Conservation (phyloP, 78 protist species). For the Polysphondylium violaceum region DNA sequence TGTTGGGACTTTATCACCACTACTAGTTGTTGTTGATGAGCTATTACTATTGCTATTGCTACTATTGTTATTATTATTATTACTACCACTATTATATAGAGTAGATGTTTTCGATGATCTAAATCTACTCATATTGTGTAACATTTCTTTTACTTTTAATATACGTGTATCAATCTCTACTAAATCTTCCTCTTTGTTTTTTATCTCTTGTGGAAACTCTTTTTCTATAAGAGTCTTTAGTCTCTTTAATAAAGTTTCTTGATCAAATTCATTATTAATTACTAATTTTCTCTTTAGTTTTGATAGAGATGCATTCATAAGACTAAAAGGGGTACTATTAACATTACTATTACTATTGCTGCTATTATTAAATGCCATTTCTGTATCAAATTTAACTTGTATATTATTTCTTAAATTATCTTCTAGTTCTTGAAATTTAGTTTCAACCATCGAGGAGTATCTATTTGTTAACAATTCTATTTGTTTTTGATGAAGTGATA, state of each 20-base stretch:
- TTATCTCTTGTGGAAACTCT: slow-evolving; percentile 60
- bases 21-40: neutral
- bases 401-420: neutral
- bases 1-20: neutral
- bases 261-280: slow-evolving; percentile 45
- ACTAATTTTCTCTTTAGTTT: slow-evolving; percentile 53
- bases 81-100: neutral
- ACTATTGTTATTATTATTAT: slow-evolving; percentile 1
- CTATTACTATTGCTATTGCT: neutral
- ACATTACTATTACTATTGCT: neutral
- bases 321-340: slow-evolving; percentile 12
- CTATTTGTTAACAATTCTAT: slow-evolving; percentile 30
- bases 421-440: slow-evolving; percentile 13
- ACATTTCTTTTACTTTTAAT: slow-evolving; percentile 59
- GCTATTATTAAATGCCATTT: neutral
- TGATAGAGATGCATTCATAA: slow-evolving; percentile 25
- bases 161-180: slow-evolving; percentile 43
- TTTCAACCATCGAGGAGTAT: slow-evolving; percentile 6
- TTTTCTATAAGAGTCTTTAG: slow-evolving; percentile 19
- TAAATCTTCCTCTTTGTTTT: slow-evolving; percentile 55
- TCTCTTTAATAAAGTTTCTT: neutral
- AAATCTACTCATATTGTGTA: slow-evolving; percentile 6
- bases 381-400: neutral
- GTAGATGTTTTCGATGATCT: neutral
- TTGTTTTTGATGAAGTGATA: slow-evolving; percentile 29